These are phyloP conservation scores for Gymnopus androsaceus DNA, from an alignment of 1,284 basidiomycete genomes.

Conservation along the genomic window DNA sequence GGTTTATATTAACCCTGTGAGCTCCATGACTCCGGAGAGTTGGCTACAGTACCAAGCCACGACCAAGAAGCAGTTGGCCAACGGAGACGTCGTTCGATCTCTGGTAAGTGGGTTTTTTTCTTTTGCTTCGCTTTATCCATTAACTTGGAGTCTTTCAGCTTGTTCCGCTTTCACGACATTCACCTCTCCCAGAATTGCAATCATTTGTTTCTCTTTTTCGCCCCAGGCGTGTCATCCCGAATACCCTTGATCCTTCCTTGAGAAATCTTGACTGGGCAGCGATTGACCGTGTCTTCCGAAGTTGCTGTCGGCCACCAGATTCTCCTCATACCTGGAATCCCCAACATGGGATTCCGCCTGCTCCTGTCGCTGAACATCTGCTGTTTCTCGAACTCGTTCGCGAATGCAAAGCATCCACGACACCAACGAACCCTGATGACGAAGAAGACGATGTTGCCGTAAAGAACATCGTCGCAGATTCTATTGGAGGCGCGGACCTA, in stretches of 20 bases:
- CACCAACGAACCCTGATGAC: constrained; percentile 19
- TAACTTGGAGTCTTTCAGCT: constrained; percentile 56
- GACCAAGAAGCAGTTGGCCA: constrained; percentile 42
- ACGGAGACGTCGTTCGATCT: constrained; percentile 41
- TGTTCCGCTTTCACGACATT: constrained; percentile 83
- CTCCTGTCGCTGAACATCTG: constrained; percentile 4
- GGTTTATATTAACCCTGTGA: constrained; percentile 77
- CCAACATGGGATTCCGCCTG: constrained; percentile 3
- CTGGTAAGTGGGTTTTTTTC: constrained; percentile 48
- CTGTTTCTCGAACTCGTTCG: background rate
- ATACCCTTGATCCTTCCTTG: constrained; percentile 68
- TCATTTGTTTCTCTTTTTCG: constrained; percentile 78
- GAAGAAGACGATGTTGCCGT: constrained; percentile 49
- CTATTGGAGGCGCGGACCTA: constrained; percentile 49
- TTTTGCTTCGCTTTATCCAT: constrained; percentile 6
- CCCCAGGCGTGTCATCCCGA: constrained; percentile 75
- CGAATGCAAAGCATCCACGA: background rate
- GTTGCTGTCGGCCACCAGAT: constrained; percentile 30
- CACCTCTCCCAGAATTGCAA: constrained; percentile 81
- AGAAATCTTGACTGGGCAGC: constrained; percentile 70
- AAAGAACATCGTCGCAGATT: constrained; percentile 62
- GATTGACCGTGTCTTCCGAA: constrained; percentile 67
- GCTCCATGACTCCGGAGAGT: constrained; percentile 53
- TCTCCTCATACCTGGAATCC: constrained; percentile 33
- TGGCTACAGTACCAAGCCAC: constrained; percentile 65